Base-by-base conservation (phyloP, 352 stramenopile genomes). In the Hyaloperonospora brassicae region DNA sequence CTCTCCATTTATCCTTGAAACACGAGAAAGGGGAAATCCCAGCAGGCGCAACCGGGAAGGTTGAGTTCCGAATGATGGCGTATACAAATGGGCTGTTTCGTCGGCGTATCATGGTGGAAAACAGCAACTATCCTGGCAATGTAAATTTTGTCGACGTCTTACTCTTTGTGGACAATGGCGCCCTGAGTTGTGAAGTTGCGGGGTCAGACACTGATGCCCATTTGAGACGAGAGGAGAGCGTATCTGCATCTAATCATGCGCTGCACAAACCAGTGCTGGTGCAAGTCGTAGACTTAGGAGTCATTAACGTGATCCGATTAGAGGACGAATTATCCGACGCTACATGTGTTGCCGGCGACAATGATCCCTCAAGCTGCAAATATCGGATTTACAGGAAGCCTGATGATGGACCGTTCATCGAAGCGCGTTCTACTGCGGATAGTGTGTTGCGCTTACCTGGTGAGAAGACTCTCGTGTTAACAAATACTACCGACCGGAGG, bases 151-250 rank as follows among this genome's bases (percentile, higher is more conserved):
- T 95, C 10, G 82, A 95, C 39, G 62, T 95, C 3, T 64, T 81
- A 14, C 69, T 95, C 1, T 93, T 95, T 52, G 81, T 95, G 4
- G 79, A 95, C 66, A 87, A 71, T 57, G 76, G 77, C 21, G 66
- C 66, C 7, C 52, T 95, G 36, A 56, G 55, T 14, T 86, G 73
- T 50, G 52, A 76, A 41, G 43, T 83, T 21, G 40, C 60, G 3
- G 54, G 48, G 2, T 53, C 49, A 14, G 31, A 49, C 34, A 51
- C 25, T 42, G 17, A 25, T 23, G 23, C 47, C 5, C 23, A 50
- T 39, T 25, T 5, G 30, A 22, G 0, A 36, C n/a, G 21, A 1
- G 24, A 22, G 5, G 39, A 54, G 14, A 46, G 13, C 0, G 21
- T 21, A 47, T 21, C 0, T n/a, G 24, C 30, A 52, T 30, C 23